Percentiles rank a stretch among this genome's conserved stretches.
These are phyloP conservation scores for Raphanus hybrid DNA, from an alignment of 441 rosid species.

Conservation along the genomic window DNA sequence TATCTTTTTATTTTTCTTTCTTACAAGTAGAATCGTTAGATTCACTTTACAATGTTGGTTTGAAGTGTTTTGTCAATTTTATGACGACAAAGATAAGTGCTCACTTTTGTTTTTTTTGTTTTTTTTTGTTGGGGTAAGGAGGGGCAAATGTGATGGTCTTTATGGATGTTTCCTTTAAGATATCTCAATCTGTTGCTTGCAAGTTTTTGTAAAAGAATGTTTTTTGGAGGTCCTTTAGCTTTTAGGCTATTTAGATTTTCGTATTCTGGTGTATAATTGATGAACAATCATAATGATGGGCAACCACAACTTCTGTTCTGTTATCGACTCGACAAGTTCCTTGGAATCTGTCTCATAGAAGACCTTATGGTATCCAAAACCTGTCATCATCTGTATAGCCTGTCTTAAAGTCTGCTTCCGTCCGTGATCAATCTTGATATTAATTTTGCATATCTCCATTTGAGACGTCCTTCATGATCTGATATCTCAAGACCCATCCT, in stretches of 20 bases:
- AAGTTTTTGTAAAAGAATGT: slow-evolving; percentile 23
- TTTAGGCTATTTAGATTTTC: slow-evolving; percentile 4
- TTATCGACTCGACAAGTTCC: neutral
- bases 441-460: too few relatives aligned
- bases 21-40: slow-evolving; percentile 19
- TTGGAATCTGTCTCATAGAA: neutral
- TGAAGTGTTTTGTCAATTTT: slow-evolving; percentile 31
- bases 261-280: neutral
- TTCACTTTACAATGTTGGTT: slow-evolving; percentile 32
- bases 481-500: too few relatives aligned
- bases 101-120: slow-evolving; percentile 16
- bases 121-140: slow-evolving; percentile 32
- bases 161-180: slow-evolving; percentile 15
- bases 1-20: neutral
- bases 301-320: neutral
- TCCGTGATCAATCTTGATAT: too few relatives aligned
- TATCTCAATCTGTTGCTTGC: slow-evolving; percentile 38
- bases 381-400: neutral
- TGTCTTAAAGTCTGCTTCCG: too few relatives aligned
- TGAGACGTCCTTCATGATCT: too few relatives aligned
- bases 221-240: slow-evolving; percentile 11
- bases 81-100: slow-evolving; percentile 22
- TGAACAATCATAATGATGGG: neutral
- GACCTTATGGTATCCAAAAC: neutral
- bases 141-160: slow-evolving; percentile 38